Percentiles rank a stretch among this genome's conserved stretches.
These are phyloP conservation scores for Phytopythium vexans DNA, from an alignment of 352 stramenopile genomes.

Conservation along the genomic window DNA sequence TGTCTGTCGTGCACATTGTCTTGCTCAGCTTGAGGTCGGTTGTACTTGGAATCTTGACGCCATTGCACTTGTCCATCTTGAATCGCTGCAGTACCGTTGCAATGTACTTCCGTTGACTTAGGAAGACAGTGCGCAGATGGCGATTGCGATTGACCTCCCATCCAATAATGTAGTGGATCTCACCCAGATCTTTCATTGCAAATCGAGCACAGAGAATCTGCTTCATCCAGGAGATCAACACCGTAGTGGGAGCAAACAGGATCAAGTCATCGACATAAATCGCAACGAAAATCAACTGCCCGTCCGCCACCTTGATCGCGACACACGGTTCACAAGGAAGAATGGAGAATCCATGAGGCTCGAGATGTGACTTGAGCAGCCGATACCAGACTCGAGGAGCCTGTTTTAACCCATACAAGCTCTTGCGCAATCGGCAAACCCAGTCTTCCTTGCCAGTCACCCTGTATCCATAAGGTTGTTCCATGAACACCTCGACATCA, in stretches of 20 bases:
- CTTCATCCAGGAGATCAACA: constrained; percentile 10
- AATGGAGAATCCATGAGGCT: constrained; percentile 9
- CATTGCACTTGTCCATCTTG: constrained; percentile 15
- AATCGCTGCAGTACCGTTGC: constrained; percentile 12
- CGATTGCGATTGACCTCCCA: constrained; percentile 15
- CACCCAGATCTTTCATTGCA: constrained; percentile 18
- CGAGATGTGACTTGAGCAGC: constrained; percentile 9
- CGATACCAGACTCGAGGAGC: constrained; percentile 19
- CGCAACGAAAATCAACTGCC: constrained; percentile 11
- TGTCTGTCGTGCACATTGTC: constrained; percentile 9
- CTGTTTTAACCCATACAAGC: constrained; percentile 18
- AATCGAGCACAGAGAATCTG: constrained; percentile 7
- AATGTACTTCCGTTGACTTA: constrained; percentile 14
- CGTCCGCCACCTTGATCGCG: constrained; percentile 10
- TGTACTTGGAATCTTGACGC: constrained; percentile 7
- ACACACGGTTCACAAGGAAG: constrained; percentile 19
- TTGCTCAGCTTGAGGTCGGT: constrained; percentile 13
- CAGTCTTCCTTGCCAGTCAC: constrained; percentile 11
- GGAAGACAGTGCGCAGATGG: constrained; percentile 6
- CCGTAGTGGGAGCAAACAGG: constrained; percentile 14
- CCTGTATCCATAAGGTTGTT: constrained; percentile 12
- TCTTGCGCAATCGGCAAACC: constrained; percentile 13
- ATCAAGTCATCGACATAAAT: constrained; percentile 24
- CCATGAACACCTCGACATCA: constrained; percentile 15
- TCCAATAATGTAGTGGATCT: constrained; percentile 16